Evolutionary conservation across 208 protist species (phyloP).

Genomic region (Trypanosoma grayi): DNA sequence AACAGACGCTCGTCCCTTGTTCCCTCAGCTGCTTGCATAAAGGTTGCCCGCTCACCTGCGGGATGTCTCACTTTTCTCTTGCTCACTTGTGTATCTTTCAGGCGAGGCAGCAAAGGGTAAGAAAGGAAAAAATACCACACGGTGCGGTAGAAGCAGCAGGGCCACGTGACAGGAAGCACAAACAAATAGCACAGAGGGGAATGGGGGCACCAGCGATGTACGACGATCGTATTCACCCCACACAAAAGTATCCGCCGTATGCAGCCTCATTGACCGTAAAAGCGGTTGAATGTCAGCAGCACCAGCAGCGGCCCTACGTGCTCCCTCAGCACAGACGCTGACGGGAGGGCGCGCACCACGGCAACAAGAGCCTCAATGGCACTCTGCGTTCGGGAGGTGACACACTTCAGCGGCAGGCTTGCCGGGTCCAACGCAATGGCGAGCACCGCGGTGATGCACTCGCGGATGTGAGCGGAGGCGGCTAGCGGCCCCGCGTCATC

Average conservation of each 20-base stretch:
- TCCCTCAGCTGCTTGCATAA: too few relatives aligned
- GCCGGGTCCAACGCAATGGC: slow-evolving; percentile 54
- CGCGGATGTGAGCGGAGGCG: slow-evolving; percentile 30
- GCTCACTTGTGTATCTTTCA: not conserved
- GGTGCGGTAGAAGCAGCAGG: not conserved
- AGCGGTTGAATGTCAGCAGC: slow-evolving; percentile 79
- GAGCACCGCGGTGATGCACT: slow-evolving; percentile 43
- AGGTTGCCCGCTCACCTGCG: too few relatives aligned
- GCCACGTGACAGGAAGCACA: too few relatives aligned
- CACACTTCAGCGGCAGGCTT: slow-evolving; percentile 44
- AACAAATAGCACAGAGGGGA: not conserved
- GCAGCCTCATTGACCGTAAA: slow-evolving; percentile 47
- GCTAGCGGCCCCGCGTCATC: slow-evolving; percentile 23
- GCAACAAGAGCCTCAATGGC: slow-evolving; percentile 69
- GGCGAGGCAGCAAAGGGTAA: not conserved
- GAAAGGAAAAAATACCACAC: not conserved
- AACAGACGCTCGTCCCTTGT: too few relatives aligned
- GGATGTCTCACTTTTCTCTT: not conserved
- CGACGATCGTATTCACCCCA: not conserved
- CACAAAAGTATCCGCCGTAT: not conserved
- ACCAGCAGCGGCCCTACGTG: slow-evolving; percentile 62
- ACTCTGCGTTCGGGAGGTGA: slow-evolving; percentile 50
- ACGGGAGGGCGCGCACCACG: slow-evolving; percentile 35
- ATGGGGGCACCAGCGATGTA: not conserved
- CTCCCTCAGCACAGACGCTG: slow-evolving; percentile 37